Conservation (phyloP, 2,329 filamentous ascomycete genomes). For the Arthrocladium fulminans region DNA sequence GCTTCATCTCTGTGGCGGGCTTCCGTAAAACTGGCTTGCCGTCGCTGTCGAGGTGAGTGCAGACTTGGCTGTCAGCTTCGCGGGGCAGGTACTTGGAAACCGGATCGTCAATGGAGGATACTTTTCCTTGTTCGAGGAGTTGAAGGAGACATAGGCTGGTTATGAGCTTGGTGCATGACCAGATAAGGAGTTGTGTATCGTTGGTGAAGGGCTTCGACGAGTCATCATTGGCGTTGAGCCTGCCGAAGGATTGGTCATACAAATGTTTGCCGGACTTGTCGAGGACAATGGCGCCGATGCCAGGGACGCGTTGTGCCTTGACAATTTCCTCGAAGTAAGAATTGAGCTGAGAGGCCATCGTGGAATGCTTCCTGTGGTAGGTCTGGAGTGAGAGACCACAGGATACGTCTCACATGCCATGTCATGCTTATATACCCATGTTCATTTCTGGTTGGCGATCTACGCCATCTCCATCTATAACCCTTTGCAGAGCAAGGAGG, state of each 20-base stretch:
- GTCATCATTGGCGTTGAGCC: slow-evolving; percentile 12
- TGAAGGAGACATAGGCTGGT: slow-evolving; percentile 17
- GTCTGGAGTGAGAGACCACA: too few relatives aligned
- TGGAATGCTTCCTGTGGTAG: too few relatives aligned
- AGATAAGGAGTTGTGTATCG: slow-evolving; percentile 15
- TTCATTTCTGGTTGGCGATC: too few relatives aligned
- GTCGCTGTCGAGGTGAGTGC: slow-evolving; percentile 6
- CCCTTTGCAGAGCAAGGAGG: too few relatives aligned
- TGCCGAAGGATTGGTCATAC: slow-evolving; percentile 15
- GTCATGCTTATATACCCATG: too few relatives aligned
- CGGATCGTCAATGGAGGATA: slow-evolving; percentile 16
- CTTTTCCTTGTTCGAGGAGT: slow-evolving; percentile 18
- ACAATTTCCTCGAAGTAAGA: slow-evolving; percentile 16
- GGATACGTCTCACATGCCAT: too few relatives aligned
- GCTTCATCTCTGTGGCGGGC: slow-evolving; percentile 13
- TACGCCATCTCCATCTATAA: too few relatives aligned
- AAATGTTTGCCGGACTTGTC: slow-evolving; percentile 16
- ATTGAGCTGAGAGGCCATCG: slow-evolving; percentile 15
- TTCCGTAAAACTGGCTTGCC: slow-evolving; percentile 10
- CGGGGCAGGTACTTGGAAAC: slow-evolving; percentile 18
- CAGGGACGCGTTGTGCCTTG: slow-evolving; percentile 17
- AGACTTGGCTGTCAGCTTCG: slow-evolving; percentile 15
- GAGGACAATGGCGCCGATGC: slow-evolving; percentile 15
- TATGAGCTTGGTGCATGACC: slow-evolving; percentile 20
- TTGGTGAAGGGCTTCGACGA: slow-evolving; percentile 11